Base-by-base conservation (phyloP, 2,329 filamentous ascomycete species). In the Colletotrichum sp. region DNA sequence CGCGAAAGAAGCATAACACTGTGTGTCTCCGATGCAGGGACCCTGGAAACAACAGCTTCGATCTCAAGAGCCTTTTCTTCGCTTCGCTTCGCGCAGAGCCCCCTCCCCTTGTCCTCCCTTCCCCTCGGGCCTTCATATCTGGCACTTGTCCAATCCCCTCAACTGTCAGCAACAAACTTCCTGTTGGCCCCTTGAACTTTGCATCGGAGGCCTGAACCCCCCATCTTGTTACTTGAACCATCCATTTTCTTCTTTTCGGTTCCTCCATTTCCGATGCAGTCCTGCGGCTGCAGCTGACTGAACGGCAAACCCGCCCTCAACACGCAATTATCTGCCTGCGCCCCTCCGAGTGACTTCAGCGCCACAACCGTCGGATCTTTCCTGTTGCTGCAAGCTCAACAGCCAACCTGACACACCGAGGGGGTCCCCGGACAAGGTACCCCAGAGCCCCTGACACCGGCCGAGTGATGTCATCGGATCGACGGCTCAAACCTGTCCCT, bases 381-480 rank as follows among this genome's bases (percentile, higher is more conserved):
- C 65, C 30, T 66, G 36, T 28, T 55, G n/a, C 34, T 55, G 43
- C 48, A 65, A 76, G 66, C 66, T 72, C 39, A 34, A 67, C 32
- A 66, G 56, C 12, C 64, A 70, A 75, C 60, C 66, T 75, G 71
- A 76, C 65, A 70, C 65, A 74, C 74, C 22, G 64, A 74, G 52
- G 52, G 18, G 39, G 32, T 22, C 18, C 18, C 32, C 65, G 60
- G 71, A 55, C 70, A 70, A 70, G 71, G 74, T 66, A 66, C 58
- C 70, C 69, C 66, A 36, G 66, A 25, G 60, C 48, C 61, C 66
- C 52, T 70, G 60, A 70, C 32, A 58, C 66, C 60, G 66, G 74
- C 71, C 52, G 74, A 76, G 52, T 76, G 74, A 76, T 76, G 74
- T 76, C 74, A 76, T 76, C 61, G 52, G 70, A 70, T 75, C 66